Base-by-base conservation (phyloP, 331 rosid species). In the Saraca asoca region DNA sequence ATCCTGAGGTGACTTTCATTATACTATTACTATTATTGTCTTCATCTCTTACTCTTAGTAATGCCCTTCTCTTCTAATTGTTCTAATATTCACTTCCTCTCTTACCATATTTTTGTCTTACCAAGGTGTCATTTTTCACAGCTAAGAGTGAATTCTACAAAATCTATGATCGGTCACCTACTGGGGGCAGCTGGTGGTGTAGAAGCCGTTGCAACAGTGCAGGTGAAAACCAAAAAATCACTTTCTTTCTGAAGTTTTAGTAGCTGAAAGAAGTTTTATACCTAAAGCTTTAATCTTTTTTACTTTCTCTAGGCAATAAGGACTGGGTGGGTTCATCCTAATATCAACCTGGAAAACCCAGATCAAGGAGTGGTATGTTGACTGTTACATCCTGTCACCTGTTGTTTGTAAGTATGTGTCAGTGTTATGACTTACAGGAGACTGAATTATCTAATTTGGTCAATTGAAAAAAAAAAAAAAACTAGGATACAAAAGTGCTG, bases 321-420 rank as follows among this genome's bases (percentile, higher is more conserved):
- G 58, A 90, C 95, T 7, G 99, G 99, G 68, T 94, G 97, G 99
- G 82, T 94, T 73, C 99, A 94, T 83, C 99, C 99, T 31, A 94
- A 94, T 71, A 60, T 94, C 69, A 94, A 94, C 75, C 77, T 94
- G 59, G 99, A 94, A 75, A 80, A 73, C 75, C 97, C 99, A 13
- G 99, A 94, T 69, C 66, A 80, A 58, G 88, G 86, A 15, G 91
- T 94, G 97, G 97, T 94, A 81, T 50, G 91, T 72, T 51, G 57
- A 62, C 61, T 62, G 5, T 54, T 45, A 9, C 63, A 41, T 68
- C 31, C 31, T 18, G 33, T 42, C 17, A 59, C 41, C 43, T 54
- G 60, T 75, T 57, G 14, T 63, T 55, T 51, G 12, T n/a, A n/a
- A n/a, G n/a, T n/a, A n/a, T n/a, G n/a, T n/a, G n/a, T n/a, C n/a